Evolutionary conservation across 306 rosid species (phyloP).

Genomic region (Acacia confusa): DNA sequence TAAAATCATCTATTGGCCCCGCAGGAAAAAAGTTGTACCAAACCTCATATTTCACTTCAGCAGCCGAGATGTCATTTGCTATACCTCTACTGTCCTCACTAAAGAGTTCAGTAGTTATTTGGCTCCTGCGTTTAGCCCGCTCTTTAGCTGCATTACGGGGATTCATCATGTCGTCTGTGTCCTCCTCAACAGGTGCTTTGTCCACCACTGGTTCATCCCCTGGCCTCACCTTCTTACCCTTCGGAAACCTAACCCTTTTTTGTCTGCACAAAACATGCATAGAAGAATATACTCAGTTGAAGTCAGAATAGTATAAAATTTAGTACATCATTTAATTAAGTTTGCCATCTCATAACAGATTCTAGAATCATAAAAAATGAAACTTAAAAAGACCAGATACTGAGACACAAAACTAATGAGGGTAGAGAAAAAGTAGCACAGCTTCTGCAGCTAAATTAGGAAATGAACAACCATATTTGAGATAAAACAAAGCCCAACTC

Average conservation of each 20-base stretch:
- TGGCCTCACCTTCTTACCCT: conserved; percentile 77
- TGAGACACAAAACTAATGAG: background rate
- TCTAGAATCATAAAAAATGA: background rate
- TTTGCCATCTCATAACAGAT: conserved; percentile 8
- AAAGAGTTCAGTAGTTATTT: conserved; percentile 54
- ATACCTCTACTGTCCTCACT: conserved; percentile 49
- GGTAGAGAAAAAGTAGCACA: background rate
- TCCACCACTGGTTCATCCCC: conserved; percentile 47
- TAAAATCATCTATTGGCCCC: conserved; percentile 37
- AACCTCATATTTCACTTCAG: conserved; percentile 70
- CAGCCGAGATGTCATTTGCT: conserved; percentile 45
- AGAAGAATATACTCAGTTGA: background rate
- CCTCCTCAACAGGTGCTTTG: conserved; percentile 38
- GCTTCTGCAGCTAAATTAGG: conserved; percentile 5
- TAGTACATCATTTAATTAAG: background rate
- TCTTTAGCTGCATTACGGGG: conserved; percentile 68
- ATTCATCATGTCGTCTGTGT: conserved; percentile 32
- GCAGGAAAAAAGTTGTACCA: background rate
- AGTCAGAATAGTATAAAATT: conserved; percentile 1
- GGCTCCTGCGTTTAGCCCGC: conserved; percentile 56
- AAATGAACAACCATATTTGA: background rate
- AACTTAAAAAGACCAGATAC: background rate
- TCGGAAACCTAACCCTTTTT: conserved; percentile 83
- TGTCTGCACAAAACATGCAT: conserved; percentile 27
- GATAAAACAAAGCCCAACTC: background rate